These are phyloP conservation scores for Parathielavia hyrcaniae DNA, from an alignment of 495 filamentous ascomycete genomes.

Conservation along the genomic window DNA sequence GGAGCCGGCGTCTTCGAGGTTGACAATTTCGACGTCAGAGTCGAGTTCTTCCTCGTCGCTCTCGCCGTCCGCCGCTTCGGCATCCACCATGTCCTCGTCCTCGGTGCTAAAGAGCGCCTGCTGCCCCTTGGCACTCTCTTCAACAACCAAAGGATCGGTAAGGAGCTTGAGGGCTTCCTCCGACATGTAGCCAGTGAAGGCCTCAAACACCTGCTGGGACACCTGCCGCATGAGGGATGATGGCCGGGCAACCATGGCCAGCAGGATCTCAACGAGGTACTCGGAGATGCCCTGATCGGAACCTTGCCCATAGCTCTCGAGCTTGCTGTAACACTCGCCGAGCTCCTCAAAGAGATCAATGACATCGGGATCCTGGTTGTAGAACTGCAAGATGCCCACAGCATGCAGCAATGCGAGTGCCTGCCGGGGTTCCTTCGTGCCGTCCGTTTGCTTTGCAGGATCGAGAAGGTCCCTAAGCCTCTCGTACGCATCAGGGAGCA, in stretches of 20 bases:
- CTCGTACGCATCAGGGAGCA: slow-evolving; percentile 56
- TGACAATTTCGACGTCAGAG: slow-evolving; percentile 42
- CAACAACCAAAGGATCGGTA: slow-evolving; percentile 64
- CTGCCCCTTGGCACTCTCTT: slow-evolving; percentile 77
- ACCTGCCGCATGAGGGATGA: slow-evolving; percentile 80
- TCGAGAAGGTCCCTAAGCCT: slow-evolving; percentile 64
- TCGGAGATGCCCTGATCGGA: slow-evolving; percentile 56
- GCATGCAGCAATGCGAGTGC: slow-evolving; percentile 78
- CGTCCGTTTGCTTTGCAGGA: slow-evolving; percentile 42
- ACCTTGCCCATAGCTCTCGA: slow-evolving; percentile 25
- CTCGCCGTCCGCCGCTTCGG: slow-evolving; percentile 34
- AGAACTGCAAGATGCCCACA: slow-evolving; percentile 80
- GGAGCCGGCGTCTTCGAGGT: slow-evolving; percentile 38
- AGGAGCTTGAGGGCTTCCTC: slow-evolving; percentile 67
- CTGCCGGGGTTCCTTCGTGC: slow-evolving; percentile 37
- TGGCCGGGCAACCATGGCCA: slow-evolving; percentile 80
- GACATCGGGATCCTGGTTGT: slow-evolving; percentile 80
- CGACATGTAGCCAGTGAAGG: slow-evolving; percentile 66
- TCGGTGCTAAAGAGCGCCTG: slow-evolving; percentile 75
- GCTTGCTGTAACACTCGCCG: slow-evolving; percentile 52
- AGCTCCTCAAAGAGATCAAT: slow-evolving; percentile 38
- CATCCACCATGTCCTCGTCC: slow-evolving; percentile 51
- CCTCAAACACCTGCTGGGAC: slow-evolving; percentile 77
- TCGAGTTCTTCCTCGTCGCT: slow-evolving; percentile 37
- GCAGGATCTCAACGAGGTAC: slow-evolving; percentile 76